phyloP scores from a whole-genome alignment of 1,284 basidiomycete species.

The Sporisorium iseilematis-ciliati region DNA sequence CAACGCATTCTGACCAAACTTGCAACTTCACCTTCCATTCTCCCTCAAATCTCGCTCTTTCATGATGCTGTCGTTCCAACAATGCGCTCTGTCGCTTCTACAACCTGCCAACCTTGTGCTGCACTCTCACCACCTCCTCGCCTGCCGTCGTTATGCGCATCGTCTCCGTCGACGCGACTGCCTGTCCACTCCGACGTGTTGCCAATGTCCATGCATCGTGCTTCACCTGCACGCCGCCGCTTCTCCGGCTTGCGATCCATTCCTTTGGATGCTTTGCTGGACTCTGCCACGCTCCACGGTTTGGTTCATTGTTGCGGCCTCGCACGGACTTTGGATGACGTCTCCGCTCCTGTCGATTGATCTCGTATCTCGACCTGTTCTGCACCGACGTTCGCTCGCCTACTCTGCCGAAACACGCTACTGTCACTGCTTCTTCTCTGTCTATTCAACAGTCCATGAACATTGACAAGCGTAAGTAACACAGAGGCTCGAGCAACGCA shows the following conservation, averaged over 20 bases:
- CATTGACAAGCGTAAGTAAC: slow-evolving; percentile 62
- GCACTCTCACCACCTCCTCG: slow-evolving; percentile 10
- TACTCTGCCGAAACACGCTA: neutral
- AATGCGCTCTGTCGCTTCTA: neutral
- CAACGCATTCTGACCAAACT: slow-evolving; percentile 37
- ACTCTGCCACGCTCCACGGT: neutral
- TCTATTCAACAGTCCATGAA: slow-evolving; percentile 54
- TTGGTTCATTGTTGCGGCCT: neutral
- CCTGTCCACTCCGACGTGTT: neutral
- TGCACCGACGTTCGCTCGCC: neutral
- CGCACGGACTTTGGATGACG: neutral
- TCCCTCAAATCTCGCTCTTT: neutral
- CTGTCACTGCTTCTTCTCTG: slow-evolving; percentile 19
- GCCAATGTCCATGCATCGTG: neutral
- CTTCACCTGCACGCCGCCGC: neutral
- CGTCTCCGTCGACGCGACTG: neutral
- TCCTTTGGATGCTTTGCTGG: neutral
- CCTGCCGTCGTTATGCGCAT: neutral
- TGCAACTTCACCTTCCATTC: slow-evolving; percentile 30
- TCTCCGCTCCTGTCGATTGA: slow-evolving; percentile 3
- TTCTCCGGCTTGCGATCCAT: neutral
- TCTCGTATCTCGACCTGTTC: neutral
- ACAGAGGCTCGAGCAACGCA: neutral
- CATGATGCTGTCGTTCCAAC: slow-evolving; percentile 10
- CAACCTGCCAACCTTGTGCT: slow-evolving; percentile 1